Conservation (phyloP, 2,329 filamentous ascomycete species). For the Fusarium burgessii region DNA sequence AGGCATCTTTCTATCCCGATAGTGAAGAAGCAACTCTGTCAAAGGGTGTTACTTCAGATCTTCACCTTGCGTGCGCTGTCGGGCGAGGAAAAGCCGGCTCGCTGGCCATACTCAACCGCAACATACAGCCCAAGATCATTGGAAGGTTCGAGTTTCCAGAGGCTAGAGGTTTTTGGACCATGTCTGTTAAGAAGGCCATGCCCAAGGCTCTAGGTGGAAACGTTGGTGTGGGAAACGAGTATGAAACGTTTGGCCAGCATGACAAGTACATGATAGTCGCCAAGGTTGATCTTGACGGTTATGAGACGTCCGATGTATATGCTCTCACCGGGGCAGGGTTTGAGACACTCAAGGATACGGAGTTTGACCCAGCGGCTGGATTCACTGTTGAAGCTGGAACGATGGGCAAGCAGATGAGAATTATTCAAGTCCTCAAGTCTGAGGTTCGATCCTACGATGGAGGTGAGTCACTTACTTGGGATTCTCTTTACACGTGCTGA, state of each 20-base stretch:
- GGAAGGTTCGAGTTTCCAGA: slow-evolving; percentile 79
- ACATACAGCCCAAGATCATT: slow-evolving; percentile 79
- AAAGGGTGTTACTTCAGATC: slow-evolving; percentile 64
- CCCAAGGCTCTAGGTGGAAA: slow-evolving; percentile 68
- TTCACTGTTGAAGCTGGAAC: slow-evolving; percentile 87
- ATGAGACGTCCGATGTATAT: slow-evolving; percentile 83
- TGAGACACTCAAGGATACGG: slow-evolving; percentile 81
- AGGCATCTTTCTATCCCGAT: slow-evolving; percentile 58
- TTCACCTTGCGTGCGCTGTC: slow-evolving; percentile 70
- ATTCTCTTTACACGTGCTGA: slow-evolving; percentile 31
- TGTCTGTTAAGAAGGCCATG: slow-evolving; percentile 76
- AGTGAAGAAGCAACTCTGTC: slow-evolving; percentile 58
- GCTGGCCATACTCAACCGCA: slow-evolving; percentile 80
- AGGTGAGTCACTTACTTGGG: slow-evolving; percentile 65
- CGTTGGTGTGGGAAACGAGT: slow-evolving; percentile 65
- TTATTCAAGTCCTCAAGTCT: slow-evolving; percentile 88
- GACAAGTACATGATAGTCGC: slow-evolving; percentile 88
- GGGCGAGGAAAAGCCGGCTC: slow-evolving; percentile 76
- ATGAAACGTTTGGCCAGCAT: slow-evolving; percentile 70
- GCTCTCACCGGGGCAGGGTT: slow-evolving; percentile 78
- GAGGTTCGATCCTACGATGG: slow-evolving; percentile 93
- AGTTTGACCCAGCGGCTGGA: slow-evolving; percentile 92
- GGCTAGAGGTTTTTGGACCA: slow-evolving; percentile 83
- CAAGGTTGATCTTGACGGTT: slow-evolving; percentile 74
- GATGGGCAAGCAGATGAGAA: slow-evolving; percentile 81